Percentiles rank a stretch among this genome's conserved stretches.
Evolutionary conservation across 2,329 filamentous ascomycete genomes (phyloP).

Genomic region (Aspergillus ochraceus): DNA sequence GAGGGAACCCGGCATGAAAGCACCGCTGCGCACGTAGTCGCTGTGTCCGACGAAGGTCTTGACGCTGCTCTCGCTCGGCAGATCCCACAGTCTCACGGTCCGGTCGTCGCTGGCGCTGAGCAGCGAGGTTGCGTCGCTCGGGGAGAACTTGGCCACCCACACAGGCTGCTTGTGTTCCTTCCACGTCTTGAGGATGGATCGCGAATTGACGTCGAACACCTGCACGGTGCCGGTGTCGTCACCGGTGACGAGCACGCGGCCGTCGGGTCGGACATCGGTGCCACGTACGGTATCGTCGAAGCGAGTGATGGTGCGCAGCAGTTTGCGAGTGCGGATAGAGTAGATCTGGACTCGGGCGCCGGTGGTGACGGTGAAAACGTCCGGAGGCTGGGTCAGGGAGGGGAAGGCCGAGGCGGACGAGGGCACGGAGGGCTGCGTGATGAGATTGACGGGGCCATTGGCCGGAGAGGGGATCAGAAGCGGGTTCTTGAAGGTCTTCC

Average conservation of each 20-base stretch:
- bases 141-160: constrained; percentile 90
- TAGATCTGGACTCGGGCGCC: constrained; percentile 92
- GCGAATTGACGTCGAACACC: constrained; percentile 86
- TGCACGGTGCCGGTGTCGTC: constrained; percentile 91
- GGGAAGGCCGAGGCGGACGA: constrained; percentile 42
- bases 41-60: constrained; percentile 81
- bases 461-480: constrained; percentile 88
- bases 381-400: constrained; percentile 49
- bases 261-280: constrained; percentile 85
- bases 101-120: constrained; percentile 91
- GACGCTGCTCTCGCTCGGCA: constrained; percentile 75
- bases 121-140: constrained; percentile 77
- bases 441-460: constrained; percentile 85
- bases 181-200: constrained; percentile 95
- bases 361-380: constrained; percentile 86
- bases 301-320: constrained; percentile 89
- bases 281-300: constrained; percentile 90
- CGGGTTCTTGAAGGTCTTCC: constrained; percentile 91
- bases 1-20: constrained; percentile 71
- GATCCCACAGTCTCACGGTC: constrained; percentile 91
- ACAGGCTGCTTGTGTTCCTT: constrained; percentile 90
- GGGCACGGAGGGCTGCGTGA: constrained; percentile 66
- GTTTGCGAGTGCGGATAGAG: constrained; percentile 86
- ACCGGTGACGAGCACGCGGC: constrained; percentile 83
- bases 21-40: constrained; percentile 87